Conservation (phyloP, 2,329 filamentous ascomycete species). For the Xylariaceae sp. region DNA sequence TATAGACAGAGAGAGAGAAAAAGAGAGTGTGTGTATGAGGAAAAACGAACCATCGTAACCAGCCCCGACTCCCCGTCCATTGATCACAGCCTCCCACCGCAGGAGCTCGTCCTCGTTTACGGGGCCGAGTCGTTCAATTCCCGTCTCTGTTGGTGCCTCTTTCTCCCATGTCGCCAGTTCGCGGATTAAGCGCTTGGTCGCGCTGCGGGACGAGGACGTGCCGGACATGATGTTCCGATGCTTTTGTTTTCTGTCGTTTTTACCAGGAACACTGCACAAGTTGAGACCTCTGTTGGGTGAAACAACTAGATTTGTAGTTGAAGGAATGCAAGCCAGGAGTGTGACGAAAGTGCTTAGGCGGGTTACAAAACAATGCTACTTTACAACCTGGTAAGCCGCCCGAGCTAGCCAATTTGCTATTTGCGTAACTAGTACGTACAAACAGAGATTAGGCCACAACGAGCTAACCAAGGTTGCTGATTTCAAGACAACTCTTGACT, state of each 20-base stretch:
- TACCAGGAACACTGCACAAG: too few relatives aligned
- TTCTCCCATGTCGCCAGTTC: conserved; percentile 52
- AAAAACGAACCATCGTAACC: conserved; percentile 51
- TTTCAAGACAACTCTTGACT: too few relatives aligned
- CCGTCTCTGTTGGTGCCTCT: conserved; percentile 46
- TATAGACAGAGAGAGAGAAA: background rate
- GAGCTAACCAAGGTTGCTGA: too few relatives aligned
- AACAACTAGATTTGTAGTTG: too few relatives aligned
- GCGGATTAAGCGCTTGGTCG: conserved; percentile 54
- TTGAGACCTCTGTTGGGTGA: too few relatives aligned
- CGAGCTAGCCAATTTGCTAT: too few relatives aligned
- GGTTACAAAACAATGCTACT: too few relatives aligned
- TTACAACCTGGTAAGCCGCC: too few relatives aligned
- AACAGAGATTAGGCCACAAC: too few relatives aligned
- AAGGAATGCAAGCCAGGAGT: too few relatives aligned
- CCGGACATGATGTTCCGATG: conserved; percentile 4
- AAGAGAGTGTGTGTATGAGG: background rate
- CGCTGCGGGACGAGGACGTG: conserved; percentile 39
- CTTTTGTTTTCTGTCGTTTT: background rate
- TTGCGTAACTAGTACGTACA: too few relatives aligned
- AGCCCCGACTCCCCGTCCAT: conserved; percentile 50
- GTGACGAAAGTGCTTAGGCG: too few relatives aligned
- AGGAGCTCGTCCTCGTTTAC: conserved; percentile 52
- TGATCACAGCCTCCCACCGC: conserved; percentile 57
- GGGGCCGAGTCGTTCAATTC: conserved; percentile 58